These are phyloP conservation scores for Fusarium nisikadoi DNA, from an alignment of 2,329 filamentous ascomycete species.

Conservation along the genomic window DNA sequence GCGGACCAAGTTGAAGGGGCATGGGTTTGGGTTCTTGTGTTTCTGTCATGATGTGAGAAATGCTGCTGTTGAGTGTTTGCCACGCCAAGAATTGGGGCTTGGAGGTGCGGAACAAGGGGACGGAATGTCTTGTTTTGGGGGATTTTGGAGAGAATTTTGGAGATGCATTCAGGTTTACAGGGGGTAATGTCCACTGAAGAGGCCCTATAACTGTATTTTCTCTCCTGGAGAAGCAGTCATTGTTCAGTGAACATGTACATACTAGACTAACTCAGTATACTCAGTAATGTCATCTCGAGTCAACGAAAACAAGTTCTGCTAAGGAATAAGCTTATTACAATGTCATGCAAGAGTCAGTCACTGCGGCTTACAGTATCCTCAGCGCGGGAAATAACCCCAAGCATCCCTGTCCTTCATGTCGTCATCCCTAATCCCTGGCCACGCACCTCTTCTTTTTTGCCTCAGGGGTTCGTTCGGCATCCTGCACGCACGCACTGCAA, in stretches of 20 bases:
- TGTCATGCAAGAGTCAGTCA: constrained; percentile 21
- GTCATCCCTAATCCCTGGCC: constrained; percentile 24
- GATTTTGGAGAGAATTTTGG: constrained; percentile 20
- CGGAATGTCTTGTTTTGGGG: not conserved
- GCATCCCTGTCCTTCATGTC: constrained; percentile 24
- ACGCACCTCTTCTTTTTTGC: not conserved
- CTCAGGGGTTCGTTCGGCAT: constrained; percentile 1
- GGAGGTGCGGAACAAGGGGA: not conserved
- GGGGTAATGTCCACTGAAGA: not conserved
- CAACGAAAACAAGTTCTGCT: not conserved
- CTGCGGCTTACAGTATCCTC: not conserved
- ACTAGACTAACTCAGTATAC: too few species aligned
- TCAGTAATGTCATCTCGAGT: not conserved
- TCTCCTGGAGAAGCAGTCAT: too few species aligned
- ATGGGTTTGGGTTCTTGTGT: constrained; percentile 5
- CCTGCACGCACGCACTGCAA: not conserved
- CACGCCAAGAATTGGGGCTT: not conserved
- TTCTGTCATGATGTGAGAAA: not conserved
- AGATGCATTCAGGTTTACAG: not conserved
- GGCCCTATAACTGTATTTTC: not conserved
- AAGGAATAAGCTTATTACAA: not conserved
- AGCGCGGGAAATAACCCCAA: constrained; percentile 5
- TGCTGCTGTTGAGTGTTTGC: not conserved
- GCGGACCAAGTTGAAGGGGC: not conserved
- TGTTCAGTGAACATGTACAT: too few species aligned